phyloP scores from a whole-genome alignment of 805 yeast genomes.

The Naumovozyma dairenensis region DNA sequence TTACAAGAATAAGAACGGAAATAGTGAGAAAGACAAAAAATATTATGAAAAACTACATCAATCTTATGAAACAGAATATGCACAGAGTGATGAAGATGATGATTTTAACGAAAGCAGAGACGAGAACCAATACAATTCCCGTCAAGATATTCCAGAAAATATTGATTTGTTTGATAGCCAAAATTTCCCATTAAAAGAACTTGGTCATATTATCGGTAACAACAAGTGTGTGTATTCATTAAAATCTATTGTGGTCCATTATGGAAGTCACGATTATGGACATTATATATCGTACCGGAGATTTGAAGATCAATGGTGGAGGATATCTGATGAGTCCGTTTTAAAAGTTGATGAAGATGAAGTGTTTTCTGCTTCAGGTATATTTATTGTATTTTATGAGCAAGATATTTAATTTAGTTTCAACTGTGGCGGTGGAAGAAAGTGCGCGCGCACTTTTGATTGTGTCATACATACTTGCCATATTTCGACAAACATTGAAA shows the following conservation, averaged over 20 bases:
- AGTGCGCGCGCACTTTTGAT: too few relatives aligned
- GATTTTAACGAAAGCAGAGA: background rate
- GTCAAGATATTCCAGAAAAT: too few relatives aligned
- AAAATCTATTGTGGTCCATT: conserved; percentile 76
- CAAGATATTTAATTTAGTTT: conserved; percentile 6
- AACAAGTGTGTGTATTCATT: conserved; percentile 38
- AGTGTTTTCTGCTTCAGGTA: conserved; percentile 66
- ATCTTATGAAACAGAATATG: conserved; percentile 8
- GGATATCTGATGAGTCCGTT: conserved; percentile 77
- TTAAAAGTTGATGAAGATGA: conserved; percentile 64
- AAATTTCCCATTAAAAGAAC: background rate
- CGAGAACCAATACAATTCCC: too few relatives aligned
- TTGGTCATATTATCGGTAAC: background rate
- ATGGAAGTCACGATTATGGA: conserved; percentile 87
- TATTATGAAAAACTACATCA: background rate
- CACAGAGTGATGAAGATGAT: conserved; percentile 2
- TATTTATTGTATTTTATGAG: conserved; percentile 82
- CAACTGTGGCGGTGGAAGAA: too few relatives aligned
- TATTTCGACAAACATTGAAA: too few relatives aligned
- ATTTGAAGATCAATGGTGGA: conserved; percentile 77
- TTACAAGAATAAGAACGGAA: background rate
- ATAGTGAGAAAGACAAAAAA: background rate
- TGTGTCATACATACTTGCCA: too few relatives aligned
- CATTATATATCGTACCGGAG: conserved; percentile 79
- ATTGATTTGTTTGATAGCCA: conserved; percentile 8